phyloP scores from a whole-genome alignment of 495 filamentous ascomycete species.

The Hypoxylon subgilvum region DNA sequence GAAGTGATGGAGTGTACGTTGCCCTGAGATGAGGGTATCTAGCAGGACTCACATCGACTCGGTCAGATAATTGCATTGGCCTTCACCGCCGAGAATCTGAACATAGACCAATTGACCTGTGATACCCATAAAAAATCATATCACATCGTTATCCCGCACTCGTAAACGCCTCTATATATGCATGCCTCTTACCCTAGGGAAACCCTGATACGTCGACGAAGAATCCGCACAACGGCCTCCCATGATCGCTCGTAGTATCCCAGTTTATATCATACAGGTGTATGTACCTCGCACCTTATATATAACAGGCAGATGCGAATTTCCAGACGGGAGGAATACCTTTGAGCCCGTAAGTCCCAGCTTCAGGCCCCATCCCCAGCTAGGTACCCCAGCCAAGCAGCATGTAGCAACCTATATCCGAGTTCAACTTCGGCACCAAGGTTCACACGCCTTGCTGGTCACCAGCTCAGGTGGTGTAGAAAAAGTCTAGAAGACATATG shows the following conservation, averaged over 20 bases:
- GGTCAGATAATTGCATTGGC: no score
- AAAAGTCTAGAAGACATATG: slow-evolving; percentile 19
- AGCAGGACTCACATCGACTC: not conserved
- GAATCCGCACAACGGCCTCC: not conserved
- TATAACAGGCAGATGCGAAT: not conserved
- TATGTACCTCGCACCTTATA: not conserved
- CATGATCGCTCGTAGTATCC: not conserved
- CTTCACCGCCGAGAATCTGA: not conserved
- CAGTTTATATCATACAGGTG: not conserved
- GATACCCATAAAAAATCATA: not conserved
- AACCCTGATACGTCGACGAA: slow-evolving; percentile 1
- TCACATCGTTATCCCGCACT: slow-evolving; percentile 1
- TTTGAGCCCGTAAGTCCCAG: not conserved
- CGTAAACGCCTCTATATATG: slow-evolving; percentile 2
- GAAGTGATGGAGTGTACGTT: not conserved
- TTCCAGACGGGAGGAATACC: not conserved
- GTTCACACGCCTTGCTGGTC: not conserved
- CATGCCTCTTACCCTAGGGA: not conserved
- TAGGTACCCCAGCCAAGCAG: not conserved
- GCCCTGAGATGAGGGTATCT: not conserved
- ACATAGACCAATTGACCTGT: not conserved
- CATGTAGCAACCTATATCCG: no score
- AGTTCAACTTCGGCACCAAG: not conserved
- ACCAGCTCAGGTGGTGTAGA: slow-evolving; percentile 16
- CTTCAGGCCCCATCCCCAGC: not conserved